Evolutionary conservation across 768 basidiomycete genomes (phyloP).

Genomic region (Tremella yokohamensis): DNA sequence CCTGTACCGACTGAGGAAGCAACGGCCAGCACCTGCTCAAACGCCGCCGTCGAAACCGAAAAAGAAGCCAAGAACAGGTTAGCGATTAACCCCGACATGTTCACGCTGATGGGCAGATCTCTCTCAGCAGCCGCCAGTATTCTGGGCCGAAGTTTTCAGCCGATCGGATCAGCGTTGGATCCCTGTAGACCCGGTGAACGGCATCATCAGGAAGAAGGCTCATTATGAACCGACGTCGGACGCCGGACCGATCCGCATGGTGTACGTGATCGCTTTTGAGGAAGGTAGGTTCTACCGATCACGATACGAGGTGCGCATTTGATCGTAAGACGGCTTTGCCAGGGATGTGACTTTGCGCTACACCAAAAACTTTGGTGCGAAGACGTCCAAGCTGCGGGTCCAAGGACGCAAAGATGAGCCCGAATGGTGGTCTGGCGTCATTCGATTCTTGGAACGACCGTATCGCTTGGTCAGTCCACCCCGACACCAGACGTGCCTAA

Average conservation of each 20-base stretch:
- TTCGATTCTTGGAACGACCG: conserved; percentile 64
- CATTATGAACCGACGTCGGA: conserved; percentile 68
- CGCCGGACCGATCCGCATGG: conserved; percentile 71
- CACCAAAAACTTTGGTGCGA: conserved; percentile 72
- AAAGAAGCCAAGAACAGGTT: conserved; percentile 37
- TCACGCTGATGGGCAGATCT: conserved; percentile 29
- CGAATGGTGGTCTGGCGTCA: conserved; percentile 80
- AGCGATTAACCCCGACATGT: conserved; percentile 13
- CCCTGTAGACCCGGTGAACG: conserved; percentile 82
- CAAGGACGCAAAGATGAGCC: conserved; percentile 58
- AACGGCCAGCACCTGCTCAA: conserved; percentile 55
- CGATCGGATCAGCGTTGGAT: conserved; percentile 87
- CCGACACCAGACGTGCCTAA: background rate
- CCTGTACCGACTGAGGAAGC: conserved; percentile 52
- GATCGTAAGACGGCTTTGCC: conserved; percentile 67
- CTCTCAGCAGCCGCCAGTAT: conserved; percentile 66
- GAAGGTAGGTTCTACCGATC: conserved; percentile 56
- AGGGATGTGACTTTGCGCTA: conserved; percentile 90
- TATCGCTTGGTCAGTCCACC: conserved; percentile 70
- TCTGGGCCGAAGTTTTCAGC: conserved; percentile 97
- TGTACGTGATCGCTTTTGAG: conserved; percentile 89
- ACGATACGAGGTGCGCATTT: background rate
- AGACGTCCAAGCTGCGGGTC: conserved; percentile 55
- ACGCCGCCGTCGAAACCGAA: conserved; percentile 24
- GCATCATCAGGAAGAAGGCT: conserved; percentile 72